These are phyloP conservation scores for Spatholobus suberectus DNA, from an alignment of 306 rosid genomes.

Conservation along the genomic window DNA sequence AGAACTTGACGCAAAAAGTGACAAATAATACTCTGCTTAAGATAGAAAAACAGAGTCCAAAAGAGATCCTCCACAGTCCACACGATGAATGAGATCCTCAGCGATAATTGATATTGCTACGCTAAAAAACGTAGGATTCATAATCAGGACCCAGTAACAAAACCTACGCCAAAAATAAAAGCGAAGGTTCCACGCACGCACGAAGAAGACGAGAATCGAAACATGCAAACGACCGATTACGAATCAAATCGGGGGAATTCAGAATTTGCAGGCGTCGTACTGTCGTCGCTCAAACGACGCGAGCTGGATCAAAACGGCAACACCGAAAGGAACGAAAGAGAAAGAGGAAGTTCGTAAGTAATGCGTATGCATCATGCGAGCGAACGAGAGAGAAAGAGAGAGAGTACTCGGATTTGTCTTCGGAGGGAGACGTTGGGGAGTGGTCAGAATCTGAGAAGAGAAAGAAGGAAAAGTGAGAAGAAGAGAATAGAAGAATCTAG, in stretches of 20 bases:
- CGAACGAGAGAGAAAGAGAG: slow-evolving; percentile 30
- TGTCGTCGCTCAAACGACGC: slow-evolving; percentile 29
- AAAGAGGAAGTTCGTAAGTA: slow-evolving; percentile 23
- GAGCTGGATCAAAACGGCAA: slow-evolving; percentile 35
- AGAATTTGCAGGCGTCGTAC: slow-evolving; percentile 6
- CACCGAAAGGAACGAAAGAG: not conserved
- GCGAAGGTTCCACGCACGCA: not conserved
- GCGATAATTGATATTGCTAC: not conserved
- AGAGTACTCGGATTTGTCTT: slow-evolving; percentile 72
- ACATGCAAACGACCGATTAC: slow-evolving; percentile 58
- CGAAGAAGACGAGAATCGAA: slow-evolving; percentile 46
- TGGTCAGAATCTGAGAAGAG: slow-evolving; percentile 73
- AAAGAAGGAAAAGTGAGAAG: slow-evolving; percentile 40
- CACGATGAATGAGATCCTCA: not conserved
- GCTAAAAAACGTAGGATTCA: slow-evolving; percentile 8
- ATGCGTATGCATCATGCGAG: slow-evolving; percentile 12
- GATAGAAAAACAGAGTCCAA: not conserved
- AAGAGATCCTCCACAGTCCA: no score
- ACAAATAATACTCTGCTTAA: not conserved
- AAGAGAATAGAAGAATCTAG: not conserved
- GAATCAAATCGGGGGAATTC: slow-evolving; percentile 46
- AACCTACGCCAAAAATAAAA: slow-evolving; percentile 24
- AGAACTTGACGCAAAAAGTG: not conserved
- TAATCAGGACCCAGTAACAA: slow-evolving; percentile 8
- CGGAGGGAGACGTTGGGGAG: slow-evolving; percentile 62